Evolutionary conservation across 352 stramenopile genomes (phyloP).

Genomic region (Globisporangium acanthophoron): DNA sequence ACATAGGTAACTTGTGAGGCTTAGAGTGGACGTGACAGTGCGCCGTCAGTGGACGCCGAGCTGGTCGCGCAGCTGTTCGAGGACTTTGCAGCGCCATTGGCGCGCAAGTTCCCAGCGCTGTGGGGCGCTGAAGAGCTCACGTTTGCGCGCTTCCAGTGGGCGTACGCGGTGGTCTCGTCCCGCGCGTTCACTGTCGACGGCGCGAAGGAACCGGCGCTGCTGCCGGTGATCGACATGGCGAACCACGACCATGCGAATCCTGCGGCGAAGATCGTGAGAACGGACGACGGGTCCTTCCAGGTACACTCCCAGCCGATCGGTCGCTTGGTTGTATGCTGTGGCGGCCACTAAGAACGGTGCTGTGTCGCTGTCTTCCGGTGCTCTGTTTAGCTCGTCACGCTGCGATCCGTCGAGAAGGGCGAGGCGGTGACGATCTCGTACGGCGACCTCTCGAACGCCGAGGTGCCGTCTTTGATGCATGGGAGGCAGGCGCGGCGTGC

Average conservation of each 20-base stretch:
- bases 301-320: constrained; percentile 12
- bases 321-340: too few species aligned
- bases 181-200: constrained; percentile 39
- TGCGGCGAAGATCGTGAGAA: constrained; percentile 43
- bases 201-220: constrained; percentile 41
- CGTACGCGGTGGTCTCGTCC: constrained; percentile 65
- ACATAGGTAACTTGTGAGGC: too few species aligned
- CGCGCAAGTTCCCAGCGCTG: constrained; percentile 26
- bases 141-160: constrained; percentile 53
- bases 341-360: too few species aligned
- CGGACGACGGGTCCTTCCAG: constrained; percentile 34
- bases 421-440: constrained; percentile 68
- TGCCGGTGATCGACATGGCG: constrained; percentile 78
- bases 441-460: constrained; percentile 60
- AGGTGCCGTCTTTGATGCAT: constrained; percentile 25
- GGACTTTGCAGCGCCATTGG: constrained; percentile 29
- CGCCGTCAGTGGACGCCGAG: constrained; percentile 43
- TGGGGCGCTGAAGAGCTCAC: constrained; percentile 31
- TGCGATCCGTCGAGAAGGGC: constrained; percentile 34
- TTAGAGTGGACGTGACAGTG: constrained; percentile 13
- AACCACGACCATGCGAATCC: constrained; percentile 48
- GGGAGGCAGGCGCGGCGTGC: too few species aligned
- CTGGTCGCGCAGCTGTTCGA: constrained; percentile 48
- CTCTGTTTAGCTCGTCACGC: constrained; percentile 32
- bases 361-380: constrained; percentile 1